Evolutionary conservation across 305 asterid genomes (phyloP), one percentile per base, ranked within the genome.

Genomic region (Stenogyne calaminthoides): DNA sequence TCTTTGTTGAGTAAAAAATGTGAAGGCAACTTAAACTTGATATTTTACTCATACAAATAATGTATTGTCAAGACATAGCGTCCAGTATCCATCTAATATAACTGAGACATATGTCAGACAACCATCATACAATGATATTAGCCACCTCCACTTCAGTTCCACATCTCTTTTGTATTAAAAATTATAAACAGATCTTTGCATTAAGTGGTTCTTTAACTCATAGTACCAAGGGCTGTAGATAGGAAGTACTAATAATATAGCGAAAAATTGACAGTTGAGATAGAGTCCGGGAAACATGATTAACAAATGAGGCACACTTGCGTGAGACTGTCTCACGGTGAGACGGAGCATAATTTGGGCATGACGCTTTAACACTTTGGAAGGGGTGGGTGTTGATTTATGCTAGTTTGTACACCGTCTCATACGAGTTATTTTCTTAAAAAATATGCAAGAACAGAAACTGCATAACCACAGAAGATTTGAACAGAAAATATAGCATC

Each of bases 391-490:
- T 25, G 29, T 25, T 25, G 29, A 25, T 25, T 25, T 25, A 25
- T 25, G 29, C 29, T 25, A 25, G 29, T 25, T 25, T 25, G 29
- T 25, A 25, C 29, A 25, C 29, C 29, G 3, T 25, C 29, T 25
- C 29, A 25, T 25, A 25, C 29, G 3, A 22, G 3, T 25, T 25
- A 1, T 25, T 25, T 25, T 2, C 29, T 25, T 25, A 63, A 63
- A 47, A 10, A 55, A 34, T 54, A 57, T 18, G 67, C 60, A 56
- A 63, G 64, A 64, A 18, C 5, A 29, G 34, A 27, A 75, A 64
- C 25, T 46, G 51, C 64, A 39, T 15, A 47, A 8, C 9, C 40
- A 63, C 47, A 64, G 64, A 47, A 66, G 59, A 52, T 59, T 46
- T 49, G 61, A 64, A 42, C 15, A 65, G 54, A 73, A 16, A 34